phyloP scores from a whole-genome alignment of 495 filamentous ascomycete species.

The Xylaria intraflava region DNA sequence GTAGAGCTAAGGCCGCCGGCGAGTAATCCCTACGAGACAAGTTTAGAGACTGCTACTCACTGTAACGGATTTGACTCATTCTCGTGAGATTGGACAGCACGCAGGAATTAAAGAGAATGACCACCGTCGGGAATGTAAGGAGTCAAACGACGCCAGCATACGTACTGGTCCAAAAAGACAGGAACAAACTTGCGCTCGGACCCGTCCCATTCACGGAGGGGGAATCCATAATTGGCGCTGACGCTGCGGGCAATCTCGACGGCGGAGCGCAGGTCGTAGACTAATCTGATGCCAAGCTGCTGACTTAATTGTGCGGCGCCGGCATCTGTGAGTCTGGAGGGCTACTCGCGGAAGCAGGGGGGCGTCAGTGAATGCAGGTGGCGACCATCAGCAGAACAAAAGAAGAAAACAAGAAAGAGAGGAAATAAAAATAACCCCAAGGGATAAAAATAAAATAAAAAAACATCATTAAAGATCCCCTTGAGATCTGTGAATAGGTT shows the following conservation, averaged over 20 bases:
- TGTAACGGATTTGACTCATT: neutral
- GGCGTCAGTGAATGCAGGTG: neutral
- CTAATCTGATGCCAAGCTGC: slow-evolving; percentile 49
- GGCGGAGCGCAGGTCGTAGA: slow-evolving; percentile 61
- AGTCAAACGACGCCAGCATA: neutral
- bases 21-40: slow-evolving; percentile 39
- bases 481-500: too few species aligned
- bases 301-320: slow-evolving; percentile 45
- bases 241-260: slow-evolving; percentile 39
- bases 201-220: slow-evolving; percentile 39
- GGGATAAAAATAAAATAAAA: too few species aligned
- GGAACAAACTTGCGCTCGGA: slow-evolving; percentile 47
- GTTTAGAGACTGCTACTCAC: neutral
- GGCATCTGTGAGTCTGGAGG: slow-evolving; percentile 41
- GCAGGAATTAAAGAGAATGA: neutral
- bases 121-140: neutral
- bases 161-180: slow-evolving; percentile 46
- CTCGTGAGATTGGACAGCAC: neutral
- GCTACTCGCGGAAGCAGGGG: slow-evolving; percentile 12
- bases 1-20: slow-evolving; percentile 44
- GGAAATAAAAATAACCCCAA: neutral
- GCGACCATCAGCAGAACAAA: neutral
- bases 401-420: neutral
- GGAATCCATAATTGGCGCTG: slow-evolving; percentile 22
- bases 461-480: too few species aligned